Base-by-base conservation (phyloP, 2,329 filamentous ascomycete species). In the Corniculantispora saksenae region DNA sequence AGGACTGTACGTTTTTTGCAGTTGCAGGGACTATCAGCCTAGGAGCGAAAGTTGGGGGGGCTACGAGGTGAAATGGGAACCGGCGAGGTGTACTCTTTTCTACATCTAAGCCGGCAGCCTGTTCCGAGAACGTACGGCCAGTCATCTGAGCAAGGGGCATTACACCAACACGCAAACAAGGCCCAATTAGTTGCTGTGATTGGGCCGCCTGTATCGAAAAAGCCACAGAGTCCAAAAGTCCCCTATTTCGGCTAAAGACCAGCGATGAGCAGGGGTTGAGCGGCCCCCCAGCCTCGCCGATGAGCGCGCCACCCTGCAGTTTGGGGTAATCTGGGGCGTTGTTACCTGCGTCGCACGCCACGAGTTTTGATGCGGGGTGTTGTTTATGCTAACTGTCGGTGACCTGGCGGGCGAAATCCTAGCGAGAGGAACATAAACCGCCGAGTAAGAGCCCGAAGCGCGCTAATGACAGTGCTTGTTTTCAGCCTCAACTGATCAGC, bases 381-480 rank as follows among this genome's bases (percentile, higher is more conserved):
- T 6, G 4, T 13, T 43, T 4, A 43, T 43, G 17, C 12, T 13
- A 3, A 3, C 4, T 19, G 38, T 43, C 3, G 17, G 38, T 43
- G 12, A 43, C 38, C n/a, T 43, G 38, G 3, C 17, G 25, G 15
- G 3, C 5, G 5, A 21, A 56, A 25, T 15, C 10, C 9, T 54
- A 12, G 21, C n/a, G 54, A 43, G 53, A 19, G n/a, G 29, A 21
- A 12, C 35, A 56, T 25, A 43, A 56, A 40, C n/a, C 53, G 53
- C 53, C 32, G 53, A 56, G 50, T 19, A 54, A 54, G 53, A 23
- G 29, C 32, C 53, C 53, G 53, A 56, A 56, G 54, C 54, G 54
- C 54, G 35, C 54, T 25, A 56, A 54, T 54, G 21, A 2, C 8
- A 54, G 19, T 10, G 54, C 15, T 10, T 8, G 21, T 43, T 56